Conservation (phyloP, 129 eudicot species). For the Flaveria bidentis region DNA sequence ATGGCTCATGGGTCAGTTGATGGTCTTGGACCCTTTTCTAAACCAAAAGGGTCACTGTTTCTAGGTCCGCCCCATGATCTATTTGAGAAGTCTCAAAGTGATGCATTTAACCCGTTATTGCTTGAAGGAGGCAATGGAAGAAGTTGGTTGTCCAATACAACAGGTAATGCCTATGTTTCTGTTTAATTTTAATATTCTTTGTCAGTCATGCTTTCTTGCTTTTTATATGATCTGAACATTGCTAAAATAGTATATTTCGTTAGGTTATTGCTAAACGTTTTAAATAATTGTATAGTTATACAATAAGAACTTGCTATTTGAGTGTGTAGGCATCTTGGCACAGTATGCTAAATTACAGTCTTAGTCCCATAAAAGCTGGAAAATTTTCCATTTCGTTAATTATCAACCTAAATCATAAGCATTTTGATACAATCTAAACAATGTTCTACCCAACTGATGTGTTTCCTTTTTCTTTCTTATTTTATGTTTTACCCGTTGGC, state of each 20-base stretch:
- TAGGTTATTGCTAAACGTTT: background rate
- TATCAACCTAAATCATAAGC: background rate
- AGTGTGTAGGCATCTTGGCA: background rate
- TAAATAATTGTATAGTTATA: background rate
- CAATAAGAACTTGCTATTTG: background rate
- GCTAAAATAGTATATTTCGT: background rate
- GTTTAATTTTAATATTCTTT: background rate
- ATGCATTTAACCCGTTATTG: slow-evolving; percentile 28
- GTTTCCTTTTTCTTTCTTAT: background rate
- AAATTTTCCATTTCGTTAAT: background rate
- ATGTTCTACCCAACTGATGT: background rate
- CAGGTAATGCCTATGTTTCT: slow-evolving; percentile 45
- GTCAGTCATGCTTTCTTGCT: background rate
- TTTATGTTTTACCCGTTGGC: background rate
- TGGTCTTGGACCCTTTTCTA: slow-evolving; percentile 41
- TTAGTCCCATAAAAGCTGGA: background rate
- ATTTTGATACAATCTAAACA: background rate
- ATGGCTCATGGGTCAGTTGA: slow-evolving; percentile 37
- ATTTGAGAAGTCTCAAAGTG: slow-evolving; percentile 31
- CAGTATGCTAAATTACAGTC: background rate
- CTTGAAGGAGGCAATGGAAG: slow-evolving; percentile 47
- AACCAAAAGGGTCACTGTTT: slow-evolving; percentile 36
- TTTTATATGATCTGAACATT: background rate
- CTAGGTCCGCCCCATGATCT: slow-evolving; percentile 36
- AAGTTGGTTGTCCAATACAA: slow-evolving; percentile 54